A percentile compares a stretch with the other conserved stretches of the same genome.
Evolutionary conservation across 768 basidiomycete species (phyloP).

Genomic region (Guyanaporus albipodus): DNA sequence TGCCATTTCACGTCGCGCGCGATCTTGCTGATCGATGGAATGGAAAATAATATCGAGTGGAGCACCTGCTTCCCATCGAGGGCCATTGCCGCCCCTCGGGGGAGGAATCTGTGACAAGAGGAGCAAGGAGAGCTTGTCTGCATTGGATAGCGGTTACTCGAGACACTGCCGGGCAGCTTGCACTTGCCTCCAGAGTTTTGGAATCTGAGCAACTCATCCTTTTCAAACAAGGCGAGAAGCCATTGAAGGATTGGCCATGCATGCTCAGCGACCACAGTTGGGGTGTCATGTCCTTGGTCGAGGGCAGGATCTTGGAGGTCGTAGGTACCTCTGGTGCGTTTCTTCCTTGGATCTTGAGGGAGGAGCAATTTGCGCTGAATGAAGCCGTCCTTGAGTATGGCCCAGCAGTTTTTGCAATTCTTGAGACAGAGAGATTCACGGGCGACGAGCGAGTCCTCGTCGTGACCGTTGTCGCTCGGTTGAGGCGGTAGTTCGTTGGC

Average conservation of each 20-base stretch:
- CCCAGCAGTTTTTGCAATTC: conserved; percentile 57
- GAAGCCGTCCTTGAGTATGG: conserved; percentile 53
- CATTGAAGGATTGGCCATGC: conserved; percentile 74
- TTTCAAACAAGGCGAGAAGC: conserved; percentile 64
- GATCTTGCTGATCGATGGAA: conserved; percentile 32
- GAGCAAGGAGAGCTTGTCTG: conserved; percentile 47
- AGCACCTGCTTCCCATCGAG: conserved; percentile 53
- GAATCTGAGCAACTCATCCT: conserved; percentile 47
- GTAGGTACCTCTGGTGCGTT: conserved; percentile 28
- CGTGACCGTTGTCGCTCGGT: conserved; percentile 29
- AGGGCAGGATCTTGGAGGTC: conserved; percentile 27
- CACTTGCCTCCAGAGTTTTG: conserved; percentile 27
- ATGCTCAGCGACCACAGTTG: conserved; percentile 47
- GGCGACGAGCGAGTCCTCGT: conserved; percentile 56
- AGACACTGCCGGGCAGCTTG: conserved; percentile 1
- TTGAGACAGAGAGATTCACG: conserved; percentile 51
- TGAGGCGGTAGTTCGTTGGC: conserved; percentile 1
- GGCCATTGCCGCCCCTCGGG: conserved; percentile 42
- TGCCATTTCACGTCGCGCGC: conserved; percentile 32
- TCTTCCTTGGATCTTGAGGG: conserved; percentile 24
- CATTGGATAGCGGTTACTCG: conserved; percentile 5
- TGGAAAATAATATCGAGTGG: conserved; percentile 47
- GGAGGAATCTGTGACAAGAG: conserved; percentile 58
- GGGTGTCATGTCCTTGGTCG: conserved; percentile 15
- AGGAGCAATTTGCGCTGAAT: conserved; percentile 34